These are phyloP conservation scores for Cornus suecica DNA, from an alignment of 148 eudicot species.

Conservation along the genomic window DNA sequence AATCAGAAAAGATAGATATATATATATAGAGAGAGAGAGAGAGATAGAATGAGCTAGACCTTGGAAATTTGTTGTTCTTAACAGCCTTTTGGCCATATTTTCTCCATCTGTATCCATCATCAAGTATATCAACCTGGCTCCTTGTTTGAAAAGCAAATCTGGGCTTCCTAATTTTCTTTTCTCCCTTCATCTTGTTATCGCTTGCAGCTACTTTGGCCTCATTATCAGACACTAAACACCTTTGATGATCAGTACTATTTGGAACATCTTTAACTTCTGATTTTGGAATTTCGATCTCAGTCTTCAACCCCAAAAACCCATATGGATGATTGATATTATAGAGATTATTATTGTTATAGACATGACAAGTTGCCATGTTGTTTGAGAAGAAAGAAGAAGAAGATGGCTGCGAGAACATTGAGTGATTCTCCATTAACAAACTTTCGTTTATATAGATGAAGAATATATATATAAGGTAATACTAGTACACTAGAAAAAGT, in stretches of 20 bases:
- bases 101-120: slow-evolving; percentile 75
- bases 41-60: slow-evolving; percentile 25
- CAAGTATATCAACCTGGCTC: slow-evolving; percentile 72
- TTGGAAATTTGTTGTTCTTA: slow-evolving; percentile 56
- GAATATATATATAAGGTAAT: not conserved
- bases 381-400: not conserved
- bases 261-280: slow-evolving; percentile 14
- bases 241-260: not conserved
- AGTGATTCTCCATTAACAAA: slow-evolving; percentile 1
- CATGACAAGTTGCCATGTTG: not conserved
- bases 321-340: not conserved
- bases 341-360: not conserved
- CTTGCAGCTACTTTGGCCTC: not conserved
- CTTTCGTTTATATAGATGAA: not conserved
- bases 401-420: slow-evolving; percentile 2
- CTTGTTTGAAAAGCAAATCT: slow-evolving; percentile 64
- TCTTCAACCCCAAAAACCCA: slow-evolving; percentile 4
- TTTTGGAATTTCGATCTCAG: not conserved
- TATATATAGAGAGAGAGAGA: not conserved
- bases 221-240: not conserved
- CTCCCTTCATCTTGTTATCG: slow-evolving; percentile 29
- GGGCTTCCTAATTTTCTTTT: slow-evolving; percentile 40
- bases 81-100: slow-evolving; percentile 77
- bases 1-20: not conserved
- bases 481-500: slow-evolving; percentile 1